Evolutionary conservation across 306 rosid genomes (phyloP).

Genomic region (Dryas octopetala): DNA sequence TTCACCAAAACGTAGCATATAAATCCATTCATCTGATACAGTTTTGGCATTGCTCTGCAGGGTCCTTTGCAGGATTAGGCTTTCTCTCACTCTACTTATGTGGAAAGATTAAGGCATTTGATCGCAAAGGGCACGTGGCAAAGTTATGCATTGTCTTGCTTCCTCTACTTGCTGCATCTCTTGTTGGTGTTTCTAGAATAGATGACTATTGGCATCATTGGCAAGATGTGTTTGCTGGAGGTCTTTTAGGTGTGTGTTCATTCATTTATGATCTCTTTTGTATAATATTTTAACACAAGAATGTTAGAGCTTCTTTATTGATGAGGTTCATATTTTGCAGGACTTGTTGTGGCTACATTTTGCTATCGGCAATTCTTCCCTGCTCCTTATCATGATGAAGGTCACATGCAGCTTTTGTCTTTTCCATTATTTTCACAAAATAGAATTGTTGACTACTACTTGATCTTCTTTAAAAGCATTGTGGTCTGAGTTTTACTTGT

Average conservation of each 20-base stretch:
- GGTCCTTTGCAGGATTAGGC: constrained; percentile 93
- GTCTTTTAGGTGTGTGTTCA: constrained; percentile 53
- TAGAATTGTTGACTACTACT: background rate
- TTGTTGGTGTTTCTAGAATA: constrained; percentile 81
- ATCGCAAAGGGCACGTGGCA: constrained; percentile 73
- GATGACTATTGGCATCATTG: constrained; percentile 98
- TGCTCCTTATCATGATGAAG: constrained; percentile 58
- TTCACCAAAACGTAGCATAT: background rate
- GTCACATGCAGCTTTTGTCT: constrained; percentile 26
- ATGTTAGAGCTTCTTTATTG: background rate
- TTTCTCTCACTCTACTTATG: constrained; percentile 73
- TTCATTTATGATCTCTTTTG: background rate
- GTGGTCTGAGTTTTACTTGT: background rate
- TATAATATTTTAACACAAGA: background rate
- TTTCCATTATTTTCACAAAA: background rate
- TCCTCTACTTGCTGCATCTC: constrained; percentile 73
- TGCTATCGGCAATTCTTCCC: constrained; percentile 92
- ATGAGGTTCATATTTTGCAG: constrained; percentile 42
- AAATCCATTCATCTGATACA: background rate
- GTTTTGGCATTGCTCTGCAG: constrained; percentile 34
- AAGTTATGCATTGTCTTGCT: constrained; percentile 72
- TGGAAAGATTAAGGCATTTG: constrained; percentile 82
- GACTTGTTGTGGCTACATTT: constrained; percentile 68
- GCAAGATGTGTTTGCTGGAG: constrained; percentile 92
- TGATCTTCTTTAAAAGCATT: background rate